Evolutionary conservation across 2,329 filamentous ascomycete species (phyloP).

Genomic region (Fusarium ramigenum): DNA sequence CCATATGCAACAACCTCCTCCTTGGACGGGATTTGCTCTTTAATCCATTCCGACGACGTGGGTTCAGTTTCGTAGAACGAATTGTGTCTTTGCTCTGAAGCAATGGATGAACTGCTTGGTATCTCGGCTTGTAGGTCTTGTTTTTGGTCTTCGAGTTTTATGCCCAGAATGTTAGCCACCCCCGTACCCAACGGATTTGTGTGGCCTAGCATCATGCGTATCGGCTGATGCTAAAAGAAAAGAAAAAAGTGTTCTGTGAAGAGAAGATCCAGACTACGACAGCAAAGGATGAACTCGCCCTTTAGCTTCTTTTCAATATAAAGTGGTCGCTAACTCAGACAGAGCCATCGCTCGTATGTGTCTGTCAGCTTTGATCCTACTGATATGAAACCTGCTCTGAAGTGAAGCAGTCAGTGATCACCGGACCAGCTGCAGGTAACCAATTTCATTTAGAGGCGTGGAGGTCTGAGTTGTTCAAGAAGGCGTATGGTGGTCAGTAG

Average conservation of each 20-base stretch:
- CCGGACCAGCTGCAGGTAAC: slow-evolving; percentile 4
- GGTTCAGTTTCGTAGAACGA: slow-evolving; percentile 87
- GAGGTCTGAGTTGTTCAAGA: slow-evolving; percentile 18
- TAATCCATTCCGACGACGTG: slow-evolving; percentile 76
- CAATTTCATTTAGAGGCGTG: slow-evolving; percentile 15
- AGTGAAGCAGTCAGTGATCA: slow-evolving; percentile 3
- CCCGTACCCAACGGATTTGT: slow-evolving; percentile 71
- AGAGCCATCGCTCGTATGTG: not conserved
- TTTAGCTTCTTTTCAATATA: not conserved
- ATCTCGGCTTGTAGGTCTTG: slow-evolving; percentile 65
- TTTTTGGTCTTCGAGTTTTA: slow-evolving; percentile 74
- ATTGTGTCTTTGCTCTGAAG: slow-evolving; percentile 77
- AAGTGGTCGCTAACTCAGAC: not conserved
- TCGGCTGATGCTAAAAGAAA: not conserved
- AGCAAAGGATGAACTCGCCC: not conserved
- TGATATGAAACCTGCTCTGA: not conserved
- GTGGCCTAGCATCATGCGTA: slow-evolving; percentile 29
- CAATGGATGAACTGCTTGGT: slow-evolving; percentile 80
- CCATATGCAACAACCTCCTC: slow-evolving; percentile 68
- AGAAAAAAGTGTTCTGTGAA: not conserved
- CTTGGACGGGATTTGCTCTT: slow-evolving; percentile 67
- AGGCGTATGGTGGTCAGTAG: slow-evolving; percentile 1
- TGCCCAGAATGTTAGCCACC: slow-evolving; percentile 82
- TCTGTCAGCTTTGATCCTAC: not conserved
- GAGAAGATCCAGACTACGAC: not conserved